These are phyloP conservation scores for Eragrostis curvula DNA, from an alignment of 176 grass and related monocot species.

Conservation along the genomic window DNA sequence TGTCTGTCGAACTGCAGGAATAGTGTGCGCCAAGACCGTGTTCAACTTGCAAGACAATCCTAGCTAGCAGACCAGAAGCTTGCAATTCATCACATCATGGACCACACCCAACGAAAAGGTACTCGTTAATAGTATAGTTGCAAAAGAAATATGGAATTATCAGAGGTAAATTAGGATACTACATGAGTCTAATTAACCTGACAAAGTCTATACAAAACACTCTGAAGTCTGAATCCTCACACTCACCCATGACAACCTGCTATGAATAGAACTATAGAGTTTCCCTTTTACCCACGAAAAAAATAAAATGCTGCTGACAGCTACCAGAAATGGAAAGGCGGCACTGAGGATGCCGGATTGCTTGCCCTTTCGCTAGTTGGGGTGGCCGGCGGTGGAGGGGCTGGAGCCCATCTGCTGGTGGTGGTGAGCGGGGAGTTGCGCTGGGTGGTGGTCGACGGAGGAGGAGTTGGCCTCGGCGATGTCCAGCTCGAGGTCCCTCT, in stretches of 20 bases:
- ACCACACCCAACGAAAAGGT: no score
- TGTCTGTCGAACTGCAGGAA: no score
- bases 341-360: background rate
- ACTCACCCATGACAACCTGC: background rate
- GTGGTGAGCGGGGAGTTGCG: background rate
- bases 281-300: background rate
- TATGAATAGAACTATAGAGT: background rate
- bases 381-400: slow-evolving; percentile 47
- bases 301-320: background rate
- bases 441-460: slow-evolving; percentile 22
- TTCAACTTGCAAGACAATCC: no score
- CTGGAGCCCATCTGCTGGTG: slow-evolving; percentile 44
- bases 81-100: no score
- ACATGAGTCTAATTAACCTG: background rate
- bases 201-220: background rate
- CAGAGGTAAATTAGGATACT: background rate
- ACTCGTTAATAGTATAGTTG: no score
- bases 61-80: no score
- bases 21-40: no score
- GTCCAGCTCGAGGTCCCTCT: slow-evolving; percentile 68
- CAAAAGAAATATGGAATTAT: no score
- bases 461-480: slow-evolving; percentile 49
- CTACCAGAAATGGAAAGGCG: slow-evolving; percentile 17
- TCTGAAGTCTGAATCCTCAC: background rate
- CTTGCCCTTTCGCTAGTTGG: background rate